Percentiles rank a stretch among this genome's conserved stretches.
Evolutionary conservation across 306 rosid species (phyloP).

Genomic region (Casuarina glauca): DNA sequence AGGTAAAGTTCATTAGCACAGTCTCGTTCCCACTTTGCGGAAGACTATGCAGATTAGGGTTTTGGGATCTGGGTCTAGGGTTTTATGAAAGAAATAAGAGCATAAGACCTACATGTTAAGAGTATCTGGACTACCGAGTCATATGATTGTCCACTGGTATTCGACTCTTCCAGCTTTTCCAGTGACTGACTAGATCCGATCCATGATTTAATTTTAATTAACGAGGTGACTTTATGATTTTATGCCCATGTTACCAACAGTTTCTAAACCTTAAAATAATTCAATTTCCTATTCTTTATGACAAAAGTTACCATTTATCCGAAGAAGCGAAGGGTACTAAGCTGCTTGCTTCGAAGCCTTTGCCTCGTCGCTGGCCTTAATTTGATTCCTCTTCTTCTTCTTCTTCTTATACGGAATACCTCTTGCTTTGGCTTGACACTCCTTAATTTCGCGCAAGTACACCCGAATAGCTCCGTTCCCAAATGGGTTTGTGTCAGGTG

Average conservation of each 20-base stretch:
- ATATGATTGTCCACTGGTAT: background rate
- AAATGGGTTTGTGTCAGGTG: constrained; percentile 73
- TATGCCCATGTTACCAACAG: background rate
- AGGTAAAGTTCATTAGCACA: background rate
- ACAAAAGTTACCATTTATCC: constrained; percentile 49
- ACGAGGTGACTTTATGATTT: background rate
- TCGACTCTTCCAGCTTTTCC: background rate
- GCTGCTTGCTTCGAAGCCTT: constrained; percentile 59
- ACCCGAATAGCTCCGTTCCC: constrained; percentile 80
- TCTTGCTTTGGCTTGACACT: constrained; percentile 80
- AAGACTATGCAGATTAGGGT: constrained; percentile 48
- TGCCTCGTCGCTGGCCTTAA: constrained; percentile 45
- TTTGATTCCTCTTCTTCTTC: constrained; percentile 67
- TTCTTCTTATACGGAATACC: constrained; percentile 87
- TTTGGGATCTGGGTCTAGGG: constrained; percentile 34
- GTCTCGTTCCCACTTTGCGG: background rate
- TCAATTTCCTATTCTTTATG: background rate
- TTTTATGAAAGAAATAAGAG: constrained; percentile 19
- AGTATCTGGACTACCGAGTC: background rate
- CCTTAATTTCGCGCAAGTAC: constrained; percentile 83
- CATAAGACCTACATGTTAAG: background rate
- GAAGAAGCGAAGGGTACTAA: constrained; percentile 32
- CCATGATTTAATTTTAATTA: background rate
- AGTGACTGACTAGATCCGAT: background rate
- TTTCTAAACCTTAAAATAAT: background rate